These are phyloP conservation scores for Golovinomyces cichoracearum DNA, from an alignment of 2,329 filamentous ascomycete species.

Conservation along the genomic window DNA sequence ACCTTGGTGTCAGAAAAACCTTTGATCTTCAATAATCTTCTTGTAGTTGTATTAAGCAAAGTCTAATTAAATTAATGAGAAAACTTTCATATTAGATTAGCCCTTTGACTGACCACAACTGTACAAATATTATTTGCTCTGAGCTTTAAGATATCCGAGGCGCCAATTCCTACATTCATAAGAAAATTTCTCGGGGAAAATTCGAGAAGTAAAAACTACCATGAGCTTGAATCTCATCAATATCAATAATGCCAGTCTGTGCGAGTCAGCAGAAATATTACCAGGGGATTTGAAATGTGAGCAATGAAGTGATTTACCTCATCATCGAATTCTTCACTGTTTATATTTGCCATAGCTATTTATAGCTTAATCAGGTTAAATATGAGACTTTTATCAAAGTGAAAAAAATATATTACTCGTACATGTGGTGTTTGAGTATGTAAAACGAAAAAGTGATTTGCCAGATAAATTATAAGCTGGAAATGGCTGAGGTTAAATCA, in stretches of 20 bases:
- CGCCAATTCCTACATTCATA: slow-evolving; percentile 26
- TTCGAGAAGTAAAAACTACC: slow-evolving; percentile 17
- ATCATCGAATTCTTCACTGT: background rate
- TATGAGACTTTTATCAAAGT: no score
- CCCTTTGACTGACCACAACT: slow-evolving; percentile 24
- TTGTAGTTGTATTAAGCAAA: slow-evolving; percentile 32
- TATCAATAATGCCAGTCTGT: slow-evolving; percentile 27
- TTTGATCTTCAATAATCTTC: slow-evolving; percentile 37
- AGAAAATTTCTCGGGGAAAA: slow-evolving; percentile 2
- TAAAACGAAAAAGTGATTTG: no score
- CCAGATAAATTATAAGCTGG: no score
- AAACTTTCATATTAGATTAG: background rate
- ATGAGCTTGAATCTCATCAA: slow-evolving; percentile 39
- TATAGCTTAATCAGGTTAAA: no score
- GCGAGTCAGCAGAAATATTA: background rate
- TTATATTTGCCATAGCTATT: background rate
- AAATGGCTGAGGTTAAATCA: no score
- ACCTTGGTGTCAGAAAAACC: slow-evolving; percentile 46
- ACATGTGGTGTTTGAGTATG: no score
- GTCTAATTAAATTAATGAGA: slow-evolving; percentile 19
- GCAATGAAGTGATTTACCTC: background rate
- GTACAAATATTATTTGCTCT: slow-evolving; percentile 37
- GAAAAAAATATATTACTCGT: no score
- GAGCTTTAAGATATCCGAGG: slow-evolving; percentile 37
- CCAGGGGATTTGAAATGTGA: background rate